Evolutionary conservation across 371 early-diverging fungal genomes (phyloP).

Genomic region (Parasitella parasitica): DNA sequence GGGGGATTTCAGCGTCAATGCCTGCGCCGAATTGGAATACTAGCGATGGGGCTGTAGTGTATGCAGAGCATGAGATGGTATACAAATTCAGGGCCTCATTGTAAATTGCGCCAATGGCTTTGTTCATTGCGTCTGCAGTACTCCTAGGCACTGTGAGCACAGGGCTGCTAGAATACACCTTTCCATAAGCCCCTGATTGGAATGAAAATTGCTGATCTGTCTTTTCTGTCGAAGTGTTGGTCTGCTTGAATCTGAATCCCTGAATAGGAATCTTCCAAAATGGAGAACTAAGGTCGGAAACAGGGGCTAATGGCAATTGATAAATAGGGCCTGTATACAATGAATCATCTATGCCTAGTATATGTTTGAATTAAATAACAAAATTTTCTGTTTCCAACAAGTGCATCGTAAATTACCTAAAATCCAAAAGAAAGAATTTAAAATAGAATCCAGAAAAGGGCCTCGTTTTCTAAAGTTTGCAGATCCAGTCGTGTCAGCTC

Average conservation of each 20-base stretch:
- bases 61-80: constrained; percentile 20
- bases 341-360: constrained; percentile 17
- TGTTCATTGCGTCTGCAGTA: constrained; percentile 22
- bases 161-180: constrained; percentile 28
- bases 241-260: constrained; percentile 9
- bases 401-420: background rate
- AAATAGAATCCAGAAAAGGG: background rate
- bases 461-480: constrained; percentile 22
- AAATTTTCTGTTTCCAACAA: background rate
- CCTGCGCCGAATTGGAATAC: constrained; percentile 21
- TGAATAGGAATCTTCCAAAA: constrained; percentile 34
- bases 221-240: background rate
- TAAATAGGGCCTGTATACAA: constrained; percentile 25
- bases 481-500: constrained; percentile 20
- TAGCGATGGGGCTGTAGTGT: constrained; percentile 10
- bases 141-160: constrained; percentile 19
- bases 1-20: constrained; percentile 25
- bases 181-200: constrained; percentile 11
- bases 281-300: constrained; percentile 16
- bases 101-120: constrained; percentile 19
- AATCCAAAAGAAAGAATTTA: constrained; percentile 6
- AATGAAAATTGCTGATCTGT: background rate
- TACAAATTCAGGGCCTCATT: constrained; percentile 12
- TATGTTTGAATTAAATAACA: background rate
- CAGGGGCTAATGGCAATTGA: constrained; percentile 14